Base-by-base conservation (phyloP, 257 asterid genomes). In the Apocynum venetum region DNA sequence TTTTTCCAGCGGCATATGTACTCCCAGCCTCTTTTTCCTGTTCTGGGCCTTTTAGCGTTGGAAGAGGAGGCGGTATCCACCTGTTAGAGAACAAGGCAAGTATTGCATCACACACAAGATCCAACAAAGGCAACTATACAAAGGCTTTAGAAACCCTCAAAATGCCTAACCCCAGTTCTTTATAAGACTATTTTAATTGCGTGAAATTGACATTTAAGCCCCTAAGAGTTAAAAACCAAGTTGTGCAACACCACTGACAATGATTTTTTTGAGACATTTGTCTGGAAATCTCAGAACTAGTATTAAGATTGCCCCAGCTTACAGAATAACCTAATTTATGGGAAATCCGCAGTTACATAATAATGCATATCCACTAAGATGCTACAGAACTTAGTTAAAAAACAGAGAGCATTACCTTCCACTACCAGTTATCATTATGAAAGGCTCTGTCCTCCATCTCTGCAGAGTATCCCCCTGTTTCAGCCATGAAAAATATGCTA, bases 381-480 rank as follows among this genome's bases (percentile, higher is more conserved):
- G 41, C 40, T 8, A 61, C 51, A 40, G 13, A 66, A 66, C 72
- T 68, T 9, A 9, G 52, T 44, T 20, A 68, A 68, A 43, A 9
- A 19, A 43, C 53, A 67, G 69, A 72, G 51, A 51, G 68, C 40
- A 71, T 73, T 87, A 92, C 98, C 98, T 94, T 77, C 98, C 98
- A 86, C 98, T 94, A 77, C 97, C 97, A 79, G 98, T 88, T 70
- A 92, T 92, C 98, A 94, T 94, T 83, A 94, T 94, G 89, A 94
- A 94, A 84, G 98, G 98, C 82, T 92, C 98, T 46, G 97, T 94
- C 69, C 98, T 87, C 98, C 98, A 94, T 68, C 98, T 86, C 85
- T 87, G 96, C 71, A 90, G 90, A 52, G 98, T 92, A 88, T 94
- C 98, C 68, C 98, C 98, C 98, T 94, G 86, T 80, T 81, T 57